phyloP scores from a whole-genome alignment of 225 moss, liverwort and hornwort species.

The Physcomitrellopsis africana region DNA sequence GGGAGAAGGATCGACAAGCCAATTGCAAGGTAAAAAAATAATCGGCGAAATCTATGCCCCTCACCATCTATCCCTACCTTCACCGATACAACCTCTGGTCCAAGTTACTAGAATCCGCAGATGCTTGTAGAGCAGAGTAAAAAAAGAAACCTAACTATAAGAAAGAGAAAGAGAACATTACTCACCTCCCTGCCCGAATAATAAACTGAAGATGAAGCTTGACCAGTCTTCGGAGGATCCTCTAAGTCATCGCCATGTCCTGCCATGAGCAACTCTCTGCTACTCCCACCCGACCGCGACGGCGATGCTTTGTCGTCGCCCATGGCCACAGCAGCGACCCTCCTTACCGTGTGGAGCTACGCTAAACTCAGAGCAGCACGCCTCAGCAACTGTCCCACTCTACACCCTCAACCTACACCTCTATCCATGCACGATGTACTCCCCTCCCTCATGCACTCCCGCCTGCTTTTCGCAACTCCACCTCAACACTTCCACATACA shows the following conservation, averaged over 20 bases:
- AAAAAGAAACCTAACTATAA: no score
- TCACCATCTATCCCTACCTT: conserved; percentile 10
- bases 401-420: conserved; percentile 1
- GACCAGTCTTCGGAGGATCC: conserved; percentile 92
- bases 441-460: background rate
- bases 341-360: conserved; percentile 18
- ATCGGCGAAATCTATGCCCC: background rate
- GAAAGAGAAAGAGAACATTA: background rate
- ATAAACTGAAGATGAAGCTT: conserved; percentile 80
- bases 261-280: conserved; percentile 92
- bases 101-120: background rate
- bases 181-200: conserved; percentile 93
- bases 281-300: conserved; percentile 72
- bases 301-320: conserved; percentile 93
- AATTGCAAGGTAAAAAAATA: background rate
- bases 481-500: background rate
- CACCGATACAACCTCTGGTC: conserved; percentile 3
- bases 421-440: no score
- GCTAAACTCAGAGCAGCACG: conserved; percentile 11
- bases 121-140: background rate
- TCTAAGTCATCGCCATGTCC: conserved; percentile 81
- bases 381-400: conserved; percentile 11
- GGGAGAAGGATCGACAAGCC: background rate
- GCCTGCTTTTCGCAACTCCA: background rate
- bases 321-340: conserved; percentile 47